Conservation (phyloP, 2,329 filamentous ascomycete species). For the Aspergillus quadricinctus region DNA sequence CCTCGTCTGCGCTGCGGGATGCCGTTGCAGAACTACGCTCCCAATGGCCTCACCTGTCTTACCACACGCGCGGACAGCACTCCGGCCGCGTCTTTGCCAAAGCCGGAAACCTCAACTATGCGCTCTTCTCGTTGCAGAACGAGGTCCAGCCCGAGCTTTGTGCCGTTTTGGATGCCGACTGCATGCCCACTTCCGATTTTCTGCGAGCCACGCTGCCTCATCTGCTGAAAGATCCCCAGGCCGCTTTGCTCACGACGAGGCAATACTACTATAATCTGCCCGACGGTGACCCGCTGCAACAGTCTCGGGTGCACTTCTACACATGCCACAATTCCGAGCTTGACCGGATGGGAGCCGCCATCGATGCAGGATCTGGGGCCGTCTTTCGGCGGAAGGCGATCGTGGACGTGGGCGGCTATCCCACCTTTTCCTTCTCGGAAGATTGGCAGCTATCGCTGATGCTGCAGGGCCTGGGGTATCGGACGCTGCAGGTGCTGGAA, state of each 20-base stretch:
- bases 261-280: conserved; percentile 35
- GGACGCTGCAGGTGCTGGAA: conserved; percentile 28
- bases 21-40: conserved; percentile 36
- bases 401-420: conserved; percentile 29
- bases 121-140: conserved; percentile 22
- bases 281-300: conserved; percentile 25
- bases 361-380: conserved; percentile 33
- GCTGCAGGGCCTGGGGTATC: conserved; percentile 25
- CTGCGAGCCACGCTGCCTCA: conserved; percentile 36
- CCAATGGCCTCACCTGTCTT: conserved; percentile 49
- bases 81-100: conserved; percentile 30
- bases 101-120: conserved; percentile 36
- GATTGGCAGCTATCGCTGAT: conserved; percentile 33
- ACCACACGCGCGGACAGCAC: conserved; percentile 49
- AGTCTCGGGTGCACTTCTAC: conserved; percentile 30
- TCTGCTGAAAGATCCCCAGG: conserved; percentile 22
- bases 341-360: conserved; percentile 23
- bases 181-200: conserved; percentile 32
- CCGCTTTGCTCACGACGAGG: conserved; percentile 30
- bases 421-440: conserved; percentile 32
- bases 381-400: conserved; percentile 30
- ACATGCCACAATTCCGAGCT: conserved; percentile 30
- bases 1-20: conserved; percentile 40
- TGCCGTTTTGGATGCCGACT: conserved; percentile 33
- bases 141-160: conserved; percentile 26